Conservation (phyloP, 139 green algal genomes). For the Coelastrella sp. region DNA sequence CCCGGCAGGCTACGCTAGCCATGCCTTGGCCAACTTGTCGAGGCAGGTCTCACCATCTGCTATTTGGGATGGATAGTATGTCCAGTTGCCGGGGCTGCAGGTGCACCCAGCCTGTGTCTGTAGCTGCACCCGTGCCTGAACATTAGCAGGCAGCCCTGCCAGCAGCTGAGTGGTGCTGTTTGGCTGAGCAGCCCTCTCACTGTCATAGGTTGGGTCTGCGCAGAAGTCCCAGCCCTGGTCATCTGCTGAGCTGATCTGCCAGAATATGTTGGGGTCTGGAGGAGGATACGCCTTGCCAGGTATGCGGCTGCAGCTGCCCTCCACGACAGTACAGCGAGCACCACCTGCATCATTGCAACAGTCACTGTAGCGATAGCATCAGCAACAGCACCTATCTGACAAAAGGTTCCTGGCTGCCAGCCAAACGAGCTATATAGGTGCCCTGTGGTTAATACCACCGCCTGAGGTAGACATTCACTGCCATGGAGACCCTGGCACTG, state of each 20-base stretch:
- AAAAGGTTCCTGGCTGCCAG: no score
- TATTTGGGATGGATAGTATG: neutral
- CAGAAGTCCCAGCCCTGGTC: constrained; percentile 19
- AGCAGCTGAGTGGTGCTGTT: neutral
- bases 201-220: neutral
- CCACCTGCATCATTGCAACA: neutral
- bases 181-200: neutral
- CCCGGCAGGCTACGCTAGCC: no score
- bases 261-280: neutral
- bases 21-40: no score
- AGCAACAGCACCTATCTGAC: no score
- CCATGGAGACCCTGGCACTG: no score
- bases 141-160: neutral
- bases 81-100: constrained; percentile 11
- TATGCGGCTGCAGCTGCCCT: constrained; percentile 11
- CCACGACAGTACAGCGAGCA: neutral
- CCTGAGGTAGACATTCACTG: no score
- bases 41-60: neutral
- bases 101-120: constrained; percentile 9
- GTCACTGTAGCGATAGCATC: no score
- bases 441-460: no score
- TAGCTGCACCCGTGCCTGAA: neutral
- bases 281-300: constrained; percentile 13
- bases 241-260: neutral
- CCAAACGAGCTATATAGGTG: no score